phyloP scores from a whole-genome alignment of 805 yeast genomes.

The Saccharomycopsis guyanensis region DNA sequence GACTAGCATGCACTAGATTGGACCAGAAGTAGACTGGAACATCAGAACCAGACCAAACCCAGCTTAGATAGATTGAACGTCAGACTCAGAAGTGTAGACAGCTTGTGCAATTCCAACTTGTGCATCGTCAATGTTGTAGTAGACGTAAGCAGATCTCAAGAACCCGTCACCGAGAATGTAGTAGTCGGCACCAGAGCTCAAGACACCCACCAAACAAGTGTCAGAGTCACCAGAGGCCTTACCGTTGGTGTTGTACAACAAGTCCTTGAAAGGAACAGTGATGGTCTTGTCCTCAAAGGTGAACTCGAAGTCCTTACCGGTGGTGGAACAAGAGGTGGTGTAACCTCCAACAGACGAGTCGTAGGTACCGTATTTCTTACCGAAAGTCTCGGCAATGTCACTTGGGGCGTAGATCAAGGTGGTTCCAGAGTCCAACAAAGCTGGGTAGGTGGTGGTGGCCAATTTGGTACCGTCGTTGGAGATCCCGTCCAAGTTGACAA shows the following conservation, averaged over 20 bases:
- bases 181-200: conserved; percentile 2
- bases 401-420: conserved; percentile 39
- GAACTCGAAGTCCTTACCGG: conserved; percentile 33
- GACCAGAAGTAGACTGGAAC: too few species aligned
- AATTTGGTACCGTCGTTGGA: conserved; percentile 24
- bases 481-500: conserved; percentile 15
- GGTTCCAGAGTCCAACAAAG: conserved; percentile 40
- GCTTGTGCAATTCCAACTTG: conserved; percentile 6
- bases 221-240: conserved; percentile 18
- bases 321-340: conserved; percentile 36
- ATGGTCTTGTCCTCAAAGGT: conserved; percentile 52
- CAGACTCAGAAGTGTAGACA: conserved; percentile 2
- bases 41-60: too few species aligned
- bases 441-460: conserved; percentile 26
- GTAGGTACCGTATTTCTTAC: conserved; percentile 26
- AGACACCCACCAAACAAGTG: conserved; percentile 10
- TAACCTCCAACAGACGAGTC: conserved; percentile 38
- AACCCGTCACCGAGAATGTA: conserved; percentile 11
- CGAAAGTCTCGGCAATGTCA: conserved; percentile 22
- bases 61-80: not conserved
- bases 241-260: conserved; percentile 24
- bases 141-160: conserved; percentile 13
- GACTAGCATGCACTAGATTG: too few species aligned
- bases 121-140: conserved; percentile 8
- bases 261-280: conserved; percentile 38